Percentiles rank a stretch among this genome's conserved stretches.
Conservation (phyloP, 1,284 basidiomycete species). For the Ceratobasidium sp. region DNA sequence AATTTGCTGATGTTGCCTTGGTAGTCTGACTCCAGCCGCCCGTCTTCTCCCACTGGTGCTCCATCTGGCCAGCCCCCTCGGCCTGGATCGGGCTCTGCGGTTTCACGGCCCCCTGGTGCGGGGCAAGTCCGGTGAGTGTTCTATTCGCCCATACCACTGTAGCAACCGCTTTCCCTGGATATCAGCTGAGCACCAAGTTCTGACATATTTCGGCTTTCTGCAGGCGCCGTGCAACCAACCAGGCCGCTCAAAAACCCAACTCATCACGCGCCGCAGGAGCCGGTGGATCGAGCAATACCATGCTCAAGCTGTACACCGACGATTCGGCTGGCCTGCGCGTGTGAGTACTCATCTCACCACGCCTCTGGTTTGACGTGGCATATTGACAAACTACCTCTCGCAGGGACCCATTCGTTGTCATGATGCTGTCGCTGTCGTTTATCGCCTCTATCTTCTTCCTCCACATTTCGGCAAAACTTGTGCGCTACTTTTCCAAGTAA, state of each 20-base stretch:
- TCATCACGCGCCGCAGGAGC: constrained; percentile 94
- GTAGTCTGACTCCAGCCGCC: constrained; percentile 73
- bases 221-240: constrained; percentile 83
- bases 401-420: constrained; percentile 97
- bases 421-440: constrained; percentile 96
- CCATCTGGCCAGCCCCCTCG: constrained; percentile 56
- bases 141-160: neutral
- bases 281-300: constrained; percentile 96
- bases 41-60: constrained; percentile 62
- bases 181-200: constrained; percentile 27
- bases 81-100: constrained; percentile 57
- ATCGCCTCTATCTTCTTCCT: constrained; percentile 99
- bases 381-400: constrained; percentile 5
- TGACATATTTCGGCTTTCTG: neutral
- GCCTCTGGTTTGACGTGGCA: constrained; percentile 22
- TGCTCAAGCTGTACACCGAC: constrained; percentile 98
- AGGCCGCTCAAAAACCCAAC: constrained; percentile 82
- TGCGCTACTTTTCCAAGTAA: constrained; percentile 90
- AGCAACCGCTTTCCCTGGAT: constrained; percentile 30
- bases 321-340: constrained; percentile 97
- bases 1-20: constrained; percentile 20
- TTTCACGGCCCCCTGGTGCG: constrained; percentile 79
- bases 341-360: constrained; percentile 68
- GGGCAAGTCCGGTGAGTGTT: constrained; percentile 75
- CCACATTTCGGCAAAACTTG: constrained; percentile 96